These are phyloP conservation scores for Porcisia deanei DNA, from an alignment of 208 protist genomes.

Conservation along the genomic window DNA sequence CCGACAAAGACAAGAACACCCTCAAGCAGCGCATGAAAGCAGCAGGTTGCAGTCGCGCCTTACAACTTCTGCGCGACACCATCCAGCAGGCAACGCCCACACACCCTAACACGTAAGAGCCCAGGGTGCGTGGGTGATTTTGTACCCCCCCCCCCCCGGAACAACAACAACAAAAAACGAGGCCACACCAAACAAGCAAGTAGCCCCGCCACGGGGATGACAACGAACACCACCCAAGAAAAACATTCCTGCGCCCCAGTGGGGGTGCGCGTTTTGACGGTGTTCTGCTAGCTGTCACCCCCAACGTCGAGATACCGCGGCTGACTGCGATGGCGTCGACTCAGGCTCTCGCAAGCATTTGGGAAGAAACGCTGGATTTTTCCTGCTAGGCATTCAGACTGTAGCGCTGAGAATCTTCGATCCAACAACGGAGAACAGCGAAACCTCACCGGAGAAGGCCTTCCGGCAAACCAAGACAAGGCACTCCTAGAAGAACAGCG, in stretches of 20 bases:
- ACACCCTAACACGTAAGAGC: not conserved
- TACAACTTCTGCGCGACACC: constrained; percentile 17
- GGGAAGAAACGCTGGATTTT: constrained; percentile 5
- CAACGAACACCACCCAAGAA: not conserved
- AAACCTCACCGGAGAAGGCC: not conserved
- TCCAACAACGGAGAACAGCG: not conserved
- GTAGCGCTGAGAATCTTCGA: constrained; percentile 16
- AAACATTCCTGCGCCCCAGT: not conserved
- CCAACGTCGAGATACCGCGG: not conserved
- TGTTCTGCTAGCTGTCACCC: not conserved
- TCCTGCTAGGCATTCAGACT: constrained; percentile 11
- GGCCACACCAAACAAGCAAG: not conserved
- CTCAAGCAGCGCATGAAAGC: constrained; percentile 21
- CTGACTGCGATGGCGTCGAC: not conserved
- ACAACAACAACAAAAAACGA: not conserved
- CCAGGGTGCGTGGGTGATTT: too few relatives aligned
- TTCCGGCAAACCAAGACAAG: not conserved
- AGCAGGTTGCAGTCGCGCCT: constrained; percentile 19
- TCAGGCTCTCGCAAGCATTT: not conserved
- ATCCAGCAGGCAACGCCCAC: not conserved
- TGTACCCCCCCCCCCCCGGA: too few relatives aligned
- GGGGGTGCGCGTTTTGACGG: not conserved
- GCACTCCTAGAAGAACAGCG: constrained; percentile 7
- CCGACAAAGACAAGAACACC: not conserved
- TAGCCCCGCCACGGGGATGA: not conserved